A percentile compares a stretch with the other conserved stretches of the same genome.
phyloP scores from a whole-genome alignment of 2,329 filamentous ascomycete genomes.

The Drechslerella stenobrocha region DNA sequence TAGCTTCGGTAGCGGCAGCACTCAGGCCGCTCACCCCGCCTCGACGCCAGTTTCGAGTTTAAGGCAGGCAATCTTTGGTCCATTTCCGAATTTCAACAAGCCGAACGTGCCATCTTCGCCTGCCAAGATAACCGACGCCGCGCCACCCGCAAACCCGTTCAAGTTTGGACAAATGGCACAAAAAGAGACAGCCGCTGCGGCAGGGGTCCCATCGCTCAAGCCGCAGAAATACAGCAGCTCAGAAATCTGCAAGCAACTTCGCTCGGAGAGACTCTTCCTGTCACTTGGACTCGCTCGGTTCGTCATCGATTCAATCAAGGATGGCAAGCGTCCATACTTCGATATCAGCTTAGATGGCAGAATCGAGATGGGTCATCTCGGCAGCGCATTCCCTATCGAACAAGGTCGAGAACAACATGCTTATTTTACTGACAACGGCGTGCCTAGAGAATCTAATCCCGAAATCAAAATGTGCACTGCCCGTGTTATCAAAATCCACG shows the following conservation, averaged over 20 bases:
- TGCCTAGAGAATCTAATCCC: too few relatives aligned
- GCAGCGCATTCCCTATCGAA: conserved; percentile 7
- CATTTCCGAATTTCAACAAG: too few relatives aligned
- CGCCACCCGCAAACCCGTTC: too few relatives aligned
- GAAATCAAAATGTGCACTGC: conserved; percentile 30
- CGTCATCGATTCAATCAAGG: conserved; percentile 19
- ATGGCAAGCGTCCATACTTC: conserved; percentile 24
- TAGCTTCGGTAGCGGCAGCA: background rate
- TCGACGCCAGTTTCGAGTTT: too few relatives aligned
- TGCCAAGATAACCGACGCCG: too few relatives aligned
- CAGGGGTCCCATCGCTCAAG: background rate
- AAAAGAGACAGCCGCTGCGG: background rate
- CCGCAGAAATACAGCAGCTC: background rate
- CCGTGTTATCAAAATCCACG: conserved; percentile 15
- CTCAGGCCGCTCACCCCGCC: too few relatives aligned
- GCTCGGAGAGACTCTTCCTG: conserved; percentile 15
- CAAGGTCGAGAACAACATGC: background rate
- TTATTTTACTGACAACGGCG: too few relatives aligned
- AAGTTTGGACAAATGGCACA: background rate
- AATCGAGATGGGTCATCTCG: conserved; percentile 21
- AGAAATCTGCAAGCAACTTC: conserved; percentile 20
- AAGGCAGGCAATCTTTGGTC: too few relatives aligned
- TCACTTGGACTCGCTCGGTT: conserved; percentile 27
- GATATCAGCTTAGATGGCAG: conserved; percentile 36
- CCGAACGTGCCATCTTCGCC: too few relatives aligned